Conservation (phyloP, 257 asterid genomes). For the Plectranthus barbatus region DNA sequence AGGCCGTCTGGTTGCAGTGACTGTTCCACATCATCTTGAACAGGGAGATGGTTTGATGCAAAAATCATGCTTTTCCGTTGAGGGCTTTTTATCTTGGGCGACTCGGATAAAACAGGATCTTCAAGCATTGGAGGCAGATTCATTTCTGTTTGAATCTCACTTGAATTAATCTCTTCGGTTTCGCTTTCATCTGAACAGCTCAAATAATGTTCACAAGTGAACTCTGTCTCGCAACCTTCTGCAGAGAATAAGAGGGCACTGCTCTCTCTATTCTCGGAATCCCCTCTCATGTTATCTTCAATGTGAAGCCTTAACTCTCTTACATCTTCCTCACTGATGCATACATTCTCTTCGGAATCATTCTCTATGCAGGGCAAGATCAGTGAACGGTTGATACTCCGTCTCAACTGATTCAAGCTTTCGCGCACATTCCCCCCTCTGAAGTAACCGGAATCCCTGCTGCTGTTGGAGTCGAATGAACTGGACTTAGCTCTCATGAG, state of each 20-base stretch:
- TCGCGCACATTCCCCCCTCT: constrained; percentile 66
- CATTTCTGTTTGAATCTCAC: constrained; percentile 20
- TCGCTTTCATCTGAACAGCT: constrained; percentile 90
- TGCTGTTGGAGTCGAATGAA: constrained; percentile 33
- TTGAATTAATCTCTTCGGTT: constrained; percentile 51
- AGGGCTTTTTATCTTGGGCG: constrained; percentile 63
- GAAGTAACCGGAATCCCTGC: constrained; percentile 42
- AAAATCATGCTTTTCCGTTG: constrained; percentile 55
- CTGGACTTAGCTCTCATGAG: constrained; percentile 81
- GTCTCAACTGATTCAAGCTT: constrained; percentile 79
- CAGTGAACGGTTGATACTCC: constrained; percentile 78
- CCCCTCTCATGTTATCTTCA: constrained; percentile 34
- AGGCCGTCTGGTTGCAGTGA: constrained; percentile 38
- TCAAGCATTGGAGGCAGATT: constrained; percentile 42
- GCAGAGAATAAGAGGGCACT: constrained; percentile 45
- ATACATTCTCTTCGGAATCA: constrained; percentile 41
- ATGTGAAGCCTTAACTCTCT: constrained; percentile 64
- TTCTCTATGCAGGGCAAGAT: constrained; percentile 58
- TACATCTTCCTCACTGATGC: constrained; percentile 60
- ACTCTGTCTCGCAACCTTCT: constrained; percentile 59
- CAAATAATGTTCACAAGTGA: constrained; percentile 57
- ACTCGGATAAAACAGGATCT: constrained; percentile 73
- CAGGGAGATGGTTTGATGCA: constrained; percentile 24
- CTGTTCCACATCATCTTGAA: constrained; percentile 29
- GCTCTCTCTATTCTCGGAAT: constrained; percentile 35